Conservation (phyloP, 2,329 filamentous ascomycete genomes). For the Trichoderma koningiopsis region DNA sequence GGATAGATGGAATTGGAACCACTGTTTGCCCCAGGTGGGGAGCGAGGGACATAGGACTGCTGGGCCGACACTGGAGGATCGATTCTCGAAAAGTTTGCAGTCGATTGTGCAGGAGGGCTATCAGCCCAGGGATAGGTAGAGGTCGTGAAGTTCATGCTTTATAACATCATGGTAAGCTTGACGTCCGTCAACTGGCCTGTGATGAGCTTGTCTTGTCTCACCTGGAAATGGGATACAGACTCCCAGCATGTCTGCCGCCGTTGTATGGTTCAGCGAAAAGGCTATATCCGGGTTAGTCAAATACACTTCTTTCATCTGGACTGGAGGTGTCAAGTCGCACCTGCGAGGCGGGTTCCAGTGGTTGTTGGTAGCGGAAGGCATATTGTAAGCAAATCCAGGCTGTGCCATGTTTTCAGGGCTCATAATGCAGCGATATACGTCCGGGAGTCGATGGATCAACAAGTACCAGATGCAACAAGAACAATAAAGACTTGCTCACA, state of each 20-base stretch:
- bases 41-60: slow-evolving; percentile 47
- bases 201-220: slow-evolving; percentile 36
- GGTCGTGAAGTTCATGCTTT: slow-evolving; percentile 49
- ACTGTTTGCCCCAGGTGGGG: slow-evolving; percentile 45
- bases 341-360: slow-evolving; percentile 56
- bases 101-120: slow-evolving; percentile 32
- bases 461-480: slow-evolving; percentile 5
- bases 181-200: slow-evolving; percentile 6
- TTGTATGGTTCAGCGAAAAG: slow-evolving; percentile 37
- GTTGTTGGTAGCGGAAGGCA: slow-evolving; percentile 48
- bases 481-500: not conserved
- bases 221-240: slow-evolving; percentile 43
- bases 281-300: slow-evolving; percentile 31
- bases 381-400: slow-evolving; percentile 52
- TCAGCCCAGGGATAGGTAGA: slow-evolving; percentile 38
- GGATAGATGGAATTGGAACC: slow-evolving; percentile 30
- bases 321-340: slow-evolving; percentile 44
- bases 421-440: slow-evolving; percentile 34
- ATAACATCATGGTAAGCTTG: slow-evolving; percentile 39
- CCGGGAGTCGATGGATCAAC: not conserved
- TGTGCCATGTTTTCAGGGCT: slow-evolving; percentile 49
- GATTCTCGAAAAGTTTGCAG: slow-evolving; percentile 42
- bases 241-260: slow-evolving; percentile 42
- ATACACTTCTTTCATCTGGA: not conserved
- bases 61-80: slow-evolving; percentile 45